phyloP scores from a whole-genome alignment of 2,329 filamentous ascomycete species.

The Claviceps purpurea region DNA sequence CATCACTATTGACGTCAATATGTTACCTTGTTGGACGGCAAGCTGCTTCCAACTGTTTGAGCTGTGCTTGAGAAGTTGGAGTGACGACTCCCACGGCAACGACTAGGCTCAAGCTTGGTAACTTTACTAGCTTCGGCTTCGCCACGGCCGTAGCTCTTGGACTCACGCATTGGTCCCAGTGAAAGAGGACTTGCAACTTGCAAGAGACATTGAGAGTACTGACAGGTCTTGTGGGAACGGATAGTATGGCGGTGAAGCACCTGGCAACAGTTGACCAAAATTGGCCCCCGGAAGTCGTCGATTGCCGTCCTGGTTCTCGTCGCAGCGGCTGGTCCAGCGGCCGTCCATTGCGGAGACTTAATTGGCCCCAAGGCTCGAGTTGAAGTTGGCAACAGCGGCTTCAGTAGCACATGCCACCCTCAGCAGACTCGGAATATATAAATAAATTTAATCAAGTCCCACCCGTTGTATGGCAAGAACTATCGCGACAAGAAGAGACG shows the following conservation, averaged over 20 bases:
- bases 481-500: neutral
- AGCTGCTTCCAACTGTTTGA: constrained; percentile 21
- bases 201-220: constrained; percentile 1
- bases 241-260: constrained; percentile 8
- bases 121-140: constrained; percentile 29
- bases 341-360: constrained; percentile 3
- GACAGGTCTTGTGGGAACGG: constrained; percentile 3
- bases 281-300: neutral
- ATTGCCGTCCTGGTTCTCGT: constrained; percentile 2
- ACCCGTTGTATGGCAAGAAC: neutral
- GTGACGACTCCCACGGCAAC: constrained; percentile 12
- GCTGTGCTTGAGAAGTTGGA: constrained; percentile 12
- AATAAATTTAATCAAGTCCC: neutral
- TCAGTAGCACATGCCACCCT: neutral
- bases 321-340: constrained; percentile 2
- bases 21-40: constrained; percentile 5
- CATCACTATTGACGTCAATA: neutral
- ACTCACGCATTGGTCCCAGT: neutral
- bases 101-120: constrained; percentile 22
- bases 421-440: neutral
- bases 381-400: neutral
- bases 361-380: constrained; percentile 1
- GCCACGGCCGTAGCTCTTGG: constrained; percentile 13
- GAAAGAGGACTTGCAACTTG: constrained; percentile 1
- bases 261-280: constrained; percentile 10